A percentile compares a stretch with the other conserved stretches of the same genome.
These are phyloP conservation scores for sunflower (Helianthus annuus) DNA, from an alignment of 129 eudicot species.

Conservation along the genomic window DNA sequence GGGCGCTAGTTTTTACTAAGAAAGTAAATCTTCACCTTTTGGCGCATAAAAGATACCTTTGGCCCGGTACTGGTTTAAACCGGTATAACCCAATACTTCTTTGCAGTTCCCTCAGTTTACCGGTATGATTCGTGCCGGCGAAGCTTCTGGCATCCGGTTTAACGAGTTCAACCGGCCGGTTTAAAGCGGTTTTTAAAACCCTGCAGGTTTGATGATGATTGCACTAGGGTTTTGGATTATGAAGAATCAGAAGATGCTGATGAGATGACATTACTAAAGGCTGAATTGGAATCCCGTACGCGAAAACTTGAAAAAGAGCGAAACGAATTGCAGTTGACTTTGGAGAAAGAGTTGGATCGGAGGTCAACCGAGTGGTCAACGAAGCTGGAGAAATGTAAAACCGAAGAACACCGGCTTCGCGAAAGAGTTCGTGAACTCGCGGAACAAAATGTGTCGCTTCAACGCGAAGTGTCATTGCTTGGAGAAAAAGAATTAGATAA, in stretches of 20 bases:
- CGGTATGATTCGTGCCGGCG: too few species aligned
- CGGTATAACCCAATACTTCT: too few species aligned
- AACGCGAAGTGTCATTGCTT: slow-evolving; percentile 75
- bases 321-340: slow-evolving; percentile 60
- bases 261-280: slow-evolving; percentile 43
- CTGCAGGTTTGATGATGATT: slow-evolving; percentile 25
- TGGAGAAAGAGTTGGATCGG: slow-evolving; percentile 86
- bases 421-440: slow-evolving; percentile 96
- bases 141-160: too few species aligned
- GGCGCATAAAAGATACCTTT: too few species aligned
- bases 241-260: slow-evolving; percentile 45
- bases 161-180: too few species aligned
- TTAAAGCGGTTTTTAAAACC: too few species aligned
- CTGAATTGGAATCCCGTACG: slow-evolving; percentile 52
- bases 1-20: too few species aligned
- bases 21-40: too few species aligned
- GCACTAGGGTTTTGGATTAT: slow-evolving; percentile 23
- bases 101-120: too few species aligned
- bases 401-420: slow-evolving; percentile 89
- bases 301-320: slow-evolving; percentile 77
- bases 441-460: slow-evolving; percentile 91
- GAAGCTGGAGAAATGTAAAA: slow-evolving; percentile 78
- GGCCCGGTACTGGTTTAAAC: too few species aligned
- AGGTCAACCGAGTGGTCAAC: slow-evolving; percentile 90
- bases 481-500: slow-evolving; percentile 68